These are phyloP conservation scores for Eucalyptus virginea DNA, from an alignment of 345 rosid genomes.

Conservation along the genomic window DNA sequence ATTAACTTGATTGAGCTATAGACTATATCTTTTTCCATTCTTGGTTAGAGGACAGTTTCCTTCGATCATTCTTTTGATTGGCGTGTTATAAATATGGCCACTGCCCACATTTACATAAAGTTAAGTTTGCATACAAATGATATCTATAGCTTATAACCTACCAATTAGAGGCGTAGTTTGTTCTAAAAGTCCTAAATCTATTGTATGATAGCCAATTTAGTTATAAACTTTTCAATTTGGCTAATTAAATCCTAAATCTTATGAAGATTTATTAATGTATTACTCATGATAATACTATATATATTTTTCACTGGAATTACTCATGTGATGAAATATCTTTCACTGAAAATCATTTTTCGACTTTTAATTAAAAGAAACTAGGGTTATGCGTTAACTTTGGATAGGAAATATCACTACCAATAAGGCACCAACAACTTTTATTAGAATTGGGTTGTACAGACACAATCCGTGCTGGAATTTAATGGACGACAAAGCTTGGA, in stretches of 20 bases:
- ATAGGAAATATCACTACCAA: no score
- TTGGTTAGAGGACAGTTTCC: not conserved
- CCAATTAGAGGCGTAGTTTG: not conserved
- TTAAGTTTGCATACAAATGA: not conserved
- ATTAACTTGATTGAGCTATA: not conserved
- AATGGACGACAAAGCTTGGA: no score
- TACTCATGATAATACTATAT: not conserved
- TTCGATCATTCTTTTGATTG: not conserved
- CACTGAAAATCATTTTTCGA: no score
- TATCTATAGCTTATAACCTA: not conserved
- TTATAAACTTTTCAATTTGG: not conserved
- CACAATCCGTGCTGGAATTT: no score
- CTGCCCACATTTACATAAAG: not conserved
- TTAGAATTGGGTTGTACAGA: no score
- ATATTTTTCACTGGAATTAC: rapidly evolving
- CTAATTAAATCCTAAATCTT: not conserved
- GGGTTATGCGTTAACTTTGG: no score
- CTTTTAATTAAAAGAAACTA: no score
- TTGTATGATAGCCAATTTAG: not conserved
- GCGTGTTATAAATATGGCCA: not conserved
- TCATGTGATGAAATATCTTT: no score
- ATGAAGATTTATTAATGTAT: not conserved
- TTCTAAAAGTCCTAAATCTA: not conserved
- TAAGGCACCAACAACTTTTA: no score
- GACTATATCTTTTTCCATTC: not conserved